A percentile compares a stretch with the other conserved stretches of the same genome.
Conservation (phyloP, 768 basidiomycete species). For the Leccinum olivaceopallidum region DNA sequence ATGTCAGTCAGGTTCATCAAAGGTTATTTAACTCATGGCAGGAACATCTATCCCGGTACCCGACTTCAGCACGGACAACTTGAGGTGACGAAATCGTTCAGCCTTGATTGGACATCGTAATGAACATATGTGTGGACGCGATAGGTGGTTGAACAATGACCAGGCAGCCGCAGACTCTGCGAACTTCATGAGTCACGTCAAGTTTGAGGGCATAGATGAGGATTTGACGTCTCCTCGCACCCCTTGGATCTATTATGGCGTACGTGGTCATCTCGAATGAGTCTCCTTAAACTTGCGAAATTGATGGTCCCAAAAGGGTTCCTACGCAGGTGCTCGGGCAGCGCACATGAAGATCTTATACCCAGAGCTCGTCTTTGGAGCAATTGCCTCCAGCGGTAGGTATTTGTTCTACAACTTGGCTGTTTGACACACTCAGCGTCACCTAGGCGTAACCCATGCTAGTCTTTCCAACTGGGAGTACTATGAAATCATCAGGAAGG, state of each 20-base stretch:
- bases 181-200: constrained; percentile 82
- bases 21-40: constrained; percentile 26
- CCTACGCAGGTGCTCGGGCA: constrained; percentile 90
- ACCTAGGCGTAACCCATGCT: constrained; percentile 81
- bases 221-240: constrained; percentile 70
- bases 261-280: constrained; percentile 35
- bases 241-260: constrained; percentile 95
- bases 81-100: constrained; percentile 48
- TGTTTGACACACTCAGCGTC: constrained; percentile 1
- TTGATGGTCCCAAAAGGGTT: constrained; percentile 49
- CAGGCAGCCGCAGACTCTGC: constrained; percentile 92
- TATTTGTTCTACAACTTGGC: not conserved
- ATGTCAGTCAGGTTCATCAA: not conserved
- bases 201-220: constrained; percentile 68
- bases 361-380: constrained; percentile 85
- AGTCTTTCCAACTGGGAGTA: constrained; percentile 83
- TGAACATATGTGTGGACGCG: constrained; percentile 10
- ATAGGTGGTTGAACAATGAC: constrained; percentile 84
- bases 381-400: constrained; percentile 84
- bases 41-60: constrained; percentile 74
- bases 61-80: constrained; percentile 79
- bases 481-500: constrained; percentile 75
- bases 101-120: not conserved
- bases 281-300: not conserved
- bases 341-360: constrained; percentile 90